Conservation (phyloP, 2,329 filamentous ascomycete genomes). For the Pezicula radicicola region DNA sequence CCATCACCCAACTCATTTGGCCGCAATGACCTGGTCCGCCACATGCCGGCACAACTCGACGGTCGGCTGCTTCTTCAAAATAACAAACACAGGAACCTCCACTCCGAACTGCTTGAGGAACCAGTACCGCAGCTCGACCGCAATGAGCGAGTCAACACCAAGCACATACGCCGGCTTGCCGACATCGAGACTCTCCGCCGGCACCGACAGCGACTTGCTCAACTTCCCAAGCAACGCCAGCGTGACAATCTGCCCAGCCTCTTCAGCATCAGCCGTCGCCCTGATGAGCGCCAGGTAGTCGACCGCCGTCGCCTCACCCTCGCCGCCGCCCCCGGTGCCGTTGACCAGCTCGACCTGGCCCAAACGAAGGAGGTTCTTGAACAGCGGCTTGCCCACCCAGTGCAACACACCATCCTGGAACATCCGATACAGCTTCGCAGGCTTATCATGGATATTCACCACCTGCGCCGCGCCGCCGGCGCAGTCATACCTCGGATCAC, state of each 20-base stretch:
- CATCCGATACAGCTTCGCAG: background rate
- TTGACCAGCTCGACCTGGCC: background rate
- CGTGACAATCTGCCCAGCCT: no score
- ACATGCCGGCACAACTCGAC: background rate
- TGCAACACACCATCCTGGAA: background rate
- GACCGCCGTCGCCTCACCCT: background rate
- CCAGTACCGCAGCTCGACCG: no score
- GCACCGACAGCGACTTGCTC: no score
- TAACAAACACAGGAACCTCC: no score
- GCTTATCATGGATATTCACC: background rate
- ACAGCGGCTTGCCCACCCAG: background rate
- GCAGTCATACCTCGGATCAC: background rate
- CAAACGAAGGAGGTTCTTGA: background rate
- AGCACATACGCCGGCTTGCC: no score
- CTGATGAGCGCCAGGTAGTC: background rate
- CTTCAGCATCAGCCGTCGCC: no score
- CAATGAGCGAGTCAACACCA: no score
- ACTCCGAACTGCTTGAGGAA: no score
- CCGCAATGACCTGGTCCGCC: background rate
- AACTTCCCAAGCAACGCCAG: no score
- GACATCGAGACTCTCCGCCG: no score
- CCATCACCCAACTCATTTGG: background rate
- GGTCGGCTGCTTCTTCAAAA: background rate
- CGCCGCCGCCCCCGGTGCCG: background rate
- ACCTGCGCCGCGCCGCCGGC: background rate